phyloP scores from a whole-genome alignment of 139 green algal genomes.

The Closterium sp. region DNA sequence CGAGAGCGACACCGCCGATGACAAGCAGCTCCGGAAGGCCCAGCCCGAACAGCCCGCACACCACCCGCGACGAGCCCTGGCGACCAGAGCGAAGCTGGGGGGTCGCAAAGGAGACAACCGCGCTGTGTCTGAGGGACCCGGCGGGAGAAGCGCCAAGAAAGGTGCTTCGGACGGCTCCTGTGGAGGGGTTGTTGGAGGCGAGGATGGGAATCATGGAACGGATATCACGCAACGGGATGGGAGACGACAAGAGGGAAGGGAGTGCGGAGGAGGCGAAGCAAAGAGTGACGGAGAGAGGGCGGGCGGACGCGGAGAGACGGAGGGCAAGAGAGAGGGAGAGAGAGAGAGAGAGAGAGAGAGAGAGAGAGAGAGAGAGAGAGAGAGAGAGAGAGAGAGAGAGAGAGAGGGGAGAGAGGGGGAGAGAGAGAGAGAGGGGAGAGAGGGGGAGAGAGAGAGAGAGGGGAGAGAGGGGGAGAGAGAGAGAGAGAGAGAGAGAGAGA shows the following conservation, averaged over 20 bases:
- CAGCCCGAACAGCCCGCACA: slow-evolving; percentile 56
- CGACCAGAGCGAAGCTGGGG: not conserved
- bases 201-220: not conserved
- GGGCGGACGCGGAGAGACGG: not conserved
- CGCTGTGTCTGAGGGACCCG: not conserved
- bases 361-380: not conserved
- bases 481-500: not conserved
- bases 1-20: slow-evolving; percentile 52
- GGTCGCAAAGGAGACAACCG: not conserved
- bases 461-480: not conserved
- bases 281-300: not conserved
- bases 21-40: slow-evolving; percentile 57
- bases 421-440: not conserved
- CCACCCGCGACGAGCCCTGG: not conserved
- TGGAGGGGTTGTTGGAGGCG: not conserved
- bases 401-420: not conserved
- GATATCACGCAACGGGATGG: too few species aligned
- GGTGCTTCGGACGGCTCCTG: not conserved
- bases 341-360: not conserved
- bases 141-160: not conserved
- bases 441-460: not conserved
- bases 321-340: not conserved
- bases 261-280: not conserved
- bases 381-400: not conserved
- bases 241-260: too few species aligned